Base-by-base conservation (phyloP, 2,329 filamentous ascomycete genomes). In the Trichocomaceae sp. region DNA sequence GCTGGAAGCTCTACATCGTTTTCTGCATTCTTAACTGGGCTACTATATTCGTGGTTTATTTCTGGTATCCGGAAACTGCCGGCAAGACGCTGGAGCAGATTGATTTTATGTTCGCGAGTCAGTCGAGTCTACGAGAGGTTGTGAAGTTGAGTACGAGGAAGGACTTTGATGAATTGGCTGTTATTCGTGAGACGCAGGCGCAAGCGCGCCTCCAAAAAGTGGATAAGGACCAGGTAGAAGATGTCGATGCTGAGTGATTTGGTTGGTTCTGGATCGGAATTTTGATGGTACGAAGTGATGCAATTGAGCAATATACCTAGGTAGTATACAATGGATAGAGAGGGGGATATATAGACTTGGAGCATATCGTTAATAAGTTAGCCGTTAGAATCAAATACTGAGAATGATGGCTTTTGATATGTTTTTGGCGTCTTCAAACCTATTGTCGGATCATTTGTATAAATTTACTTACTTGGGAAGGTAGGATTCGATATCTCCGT, bases 1-100 rank as follows among this genome's bases (percentile, higher is more conserved):
- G 62, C 1, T 72, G 70, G 69, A 61, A 63, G 19, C 72, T 72
- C 56, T 75, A 72, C 58, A 71, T 75, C 29, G 54, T 56, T 8
- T 56, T 56, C 17, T 56, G 54, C 50, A 49, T 56, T 20, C 54
- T 56, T 64, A 76, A 77, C 58, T 71, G 64, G 50, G 61, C 66
- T 6, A 78, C 78, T 59, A 70, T 79, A 1, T 74, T 75, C 2
- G 68, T 72, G 15, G 69, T 75, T 17, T 76, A 75, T 62, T 61
- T 69, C 50, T 60, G 64, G 31, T 67, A 66, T 35, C 63, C 64
- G 5, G 61, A 66, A 31, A 64, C 63, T 5, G 57, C 60, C 2
- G 57, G 53, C 45, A 56, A 60, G n/a, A 57, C 58, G 10, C 58
- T 64, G 22, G 62, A 66, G 53, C 62, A 65, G 26, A 62, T 72